Base-by-base conservation (phyloP, 2,329 filamentous ascomycete genomes). In the Orbilia brochopaga region DNA sequence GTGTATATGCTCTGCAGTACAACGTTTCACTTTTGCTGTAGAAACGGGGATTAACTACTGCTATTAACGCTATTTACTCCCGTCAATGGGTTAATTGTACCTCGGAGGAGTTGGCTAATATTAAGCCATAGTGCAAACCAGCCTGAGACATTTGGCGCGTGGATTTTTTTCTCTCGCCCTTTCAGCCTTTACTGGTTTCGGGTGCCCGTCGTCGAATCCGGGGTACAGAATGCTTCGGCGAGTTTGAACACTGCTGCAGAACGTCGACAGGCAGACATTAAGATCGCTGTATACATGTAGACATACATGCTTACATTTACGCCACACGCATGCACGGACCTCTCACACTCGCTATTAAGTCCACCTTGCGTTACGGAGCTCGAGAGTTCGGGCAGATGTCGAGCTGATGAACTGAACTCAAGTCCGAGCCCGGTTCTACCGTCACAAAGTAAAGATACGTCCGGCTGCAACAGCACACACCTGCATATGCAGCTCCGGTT, bases 131-230 rank as follows among this genome's bases (percentile, higher is more conserved):
- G 19, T n/a, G n/a, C 17, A 46, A 42, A 53, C 23, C 10, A 11
- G 19, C 15, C 52, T 62, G 48, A 62, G 58, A 62, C 58, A 62
- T 62, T 37, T 27, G 48, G 52, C 42, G 58, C 35, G 52, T 62
- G 35, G 21, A 32, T 61, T 62, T 27, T 53, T 62, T 54, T 53
- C 19, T 32, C 44, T 59, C 56, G 40, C 44, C 51, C 58, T 58
- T 55, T 59, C 63, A 59, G 66, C 66, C 66, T 51, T 70, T 70
- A 54, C 58, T 64, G 58, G 30, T 70, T 64, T 55, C 42, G 54
- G 37, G 17, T 35, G 55, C 48, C 52, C 53, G 37, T 64, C 53
- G 53, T 63, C 59, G 37, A 50, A 63, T 63, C 59, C 24, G 66
- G 66, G 66, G 66, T 70, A 70, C 59, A 50, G 23, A n/a, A 55